Evolutionary conservation across 495 filamentous ascomycete genomes (phyloP).

Genomic region (Hypomontagnella monticulosa): DNA sequence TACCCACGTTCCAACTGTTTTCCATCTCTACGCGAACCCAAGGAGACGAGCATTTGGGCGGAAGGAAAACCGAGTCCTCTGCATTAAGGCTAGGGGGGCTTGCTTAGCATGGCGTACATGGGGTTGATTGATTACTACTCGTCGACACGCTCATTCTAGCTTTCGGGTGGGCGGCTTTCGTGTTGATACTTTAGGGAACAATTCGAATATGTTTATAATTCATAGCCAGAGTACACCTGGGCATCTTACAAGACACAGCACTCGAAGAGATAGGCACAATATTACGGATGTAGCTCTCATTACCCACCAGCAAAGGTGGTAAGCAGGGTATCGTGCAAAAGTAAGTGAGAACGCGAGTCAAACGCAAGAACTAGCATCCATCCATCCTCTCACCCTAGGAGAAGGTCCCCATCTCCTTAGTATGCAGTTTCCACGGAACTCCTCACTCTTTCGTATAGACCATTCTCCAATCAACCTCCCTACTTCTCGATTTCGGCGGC

Average conservation of each 20-base stretch:
- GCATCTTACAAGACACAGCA: no score
- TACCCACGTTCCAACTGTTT: slow-evolving; percentile 7
- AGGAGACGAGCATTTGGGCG: neutral
- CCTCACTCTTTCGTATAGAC: no score
- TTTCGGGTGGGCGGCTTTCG: slow-evolving; percentile 3
- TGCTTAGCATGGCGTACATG: slow-evolving; percentile 11
- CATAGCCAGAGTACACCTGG: no score
- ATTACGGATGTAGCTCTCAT: no score
- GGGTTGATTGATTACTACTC: neutral
- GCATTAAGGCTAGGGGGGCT: neutral
- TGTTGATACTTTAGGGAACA: neutral
- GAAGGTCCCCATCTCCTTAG: neutral
- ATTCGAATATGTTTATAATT: no score
- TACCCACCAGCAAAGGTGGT: no score
- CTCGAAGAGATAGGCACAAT: no score
- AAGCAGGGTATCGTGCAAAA: no score
- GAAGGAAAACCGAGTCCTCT: slow-evolving; percentile 1
- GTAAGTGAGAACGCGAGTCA: neutral
- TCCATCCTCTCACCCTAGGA: neutral
- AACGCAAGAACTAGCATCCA: neutral
- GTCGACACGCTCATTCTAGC: slow-evolving; percentile 8
- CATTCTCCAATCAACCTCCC: neutral
- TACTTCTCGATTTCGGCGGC: slow-evolving; percentile 31
- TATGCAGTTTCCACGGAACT: no score
- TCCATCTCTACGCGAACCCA: neutral